phyloP scores from a whole-genome alignment of 345 rosid species.

The Sisymbrium irio region DNA sequence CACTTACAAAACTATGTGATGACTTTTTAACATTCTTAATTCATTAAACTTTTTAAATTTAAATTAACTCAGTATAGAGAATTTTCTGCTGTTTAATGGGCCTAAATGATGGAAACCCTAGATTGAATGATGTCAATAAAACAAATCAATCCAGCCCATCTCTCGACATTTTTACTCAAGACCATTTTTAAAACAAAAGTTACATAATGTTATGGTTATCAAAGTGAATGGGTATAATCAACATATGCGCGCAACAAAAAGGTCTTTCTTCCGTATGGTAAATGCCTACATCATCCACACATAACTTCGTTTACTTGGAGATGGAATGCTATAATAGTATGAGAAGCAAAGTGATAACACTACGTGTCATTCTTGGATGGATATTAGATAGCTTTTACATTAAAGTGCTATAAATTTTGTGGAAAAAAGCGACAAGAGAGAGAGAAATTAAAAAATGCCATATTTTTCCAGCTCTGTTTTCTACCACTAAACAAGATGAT shows the following conservation, averaged over 20 bases:
- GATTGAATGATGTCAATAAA: too few relatives aligned
- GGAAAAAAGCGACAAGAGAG: background rate
- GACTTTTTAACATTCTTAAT: too few relatives aligned
- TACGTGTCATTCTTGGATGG: background rate
- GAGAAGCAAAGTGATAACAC: background rate
- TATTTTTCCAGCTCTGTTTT: too few relatives aligned
- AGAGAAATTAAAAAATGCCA: background rate
- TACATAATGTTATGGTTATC: too few relatives aligned
- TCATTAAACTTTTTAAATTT: too few relatives aligned
- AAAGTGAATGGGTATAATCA: background rate
- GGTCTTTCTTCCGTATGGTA: background rate
- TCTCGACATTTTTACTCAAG: too few relatives aligned
- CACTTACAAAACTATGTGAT: too few relatives aligned
- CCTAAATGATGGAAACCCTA: too few relatives aligned
- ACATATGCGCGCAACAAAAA: background rate
- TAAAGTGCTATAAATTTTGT: slow-evolving; percentile 3
- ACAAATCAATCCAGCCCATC: too few relatives aligned
- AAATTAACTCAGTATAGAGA: too few relatives aligned
- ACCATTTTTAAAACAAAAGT: too few relatives aligned
- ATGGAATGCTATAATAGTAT: background rate
- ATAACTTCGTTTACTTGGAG: background rate
- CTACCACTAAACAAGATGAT: slow-evolving; percentile 9
- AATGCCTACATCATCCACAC: background rate
- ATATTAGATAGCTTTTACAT: background rate
- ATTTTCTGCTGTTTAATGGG: too few relatives aligned